Conservation (phyloP, 306 rosid genomes). For the Trifolium repens region DNA sequence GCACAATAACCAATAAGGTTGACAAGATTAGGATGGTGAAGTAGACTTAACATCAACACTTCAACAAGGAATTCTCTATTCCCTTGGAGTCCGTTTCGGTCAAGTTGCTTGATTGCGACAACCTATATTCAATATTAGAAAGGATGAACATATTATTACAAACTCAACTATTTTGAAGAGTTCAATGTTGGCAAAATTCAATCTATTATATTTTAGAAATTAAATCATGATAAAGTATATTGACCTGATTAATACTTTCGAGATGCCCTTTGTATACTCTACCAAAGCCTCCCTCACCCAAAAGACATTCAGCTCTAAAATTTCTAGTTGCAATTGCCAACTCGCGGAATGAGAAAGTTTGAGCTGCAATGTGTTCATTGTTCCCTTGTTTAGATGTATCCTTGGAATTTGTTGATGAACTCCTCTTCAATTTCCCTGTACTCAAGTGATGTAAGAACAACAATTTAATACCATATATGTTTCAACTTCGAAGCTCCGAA, state of each 20-base stretch:
- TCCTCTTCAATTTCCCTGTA: constrained; percentile 61
- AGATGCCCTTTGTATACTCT: constrained; percentile 87
- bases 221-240: constrained; percentile 32
- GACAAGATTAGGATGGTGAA: constrained; percentile 93
- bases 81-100: constrained; percentile 95
- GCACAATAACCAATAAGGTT: constrained; percentile 96
- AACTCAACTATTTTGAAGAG: constrained; percentile 23
- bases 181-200: constrained; percentile 10
- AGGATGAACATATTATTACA: constrained; percentile 33
- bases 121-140: constrained; percentile 57
- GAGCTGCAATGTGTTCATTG: constrained; percentile 80
- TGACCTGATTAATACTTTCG: constrained; percentile 74
- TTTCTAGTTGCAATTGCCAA: constrained; percentile 90
- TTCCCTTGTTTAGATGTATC: constrained; percentile 65
- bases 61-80: constrained; percentile 96
- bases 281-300: constrained; percentile 97
- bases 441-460: constrained; percentile 32
- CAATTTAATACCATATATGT: constrained; percentile 16
- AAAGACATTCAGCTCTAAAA: constrained; percentile 74
- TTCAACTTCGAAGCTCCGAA: constrained; percentile 1
- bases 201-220: constrained; percentile 9
- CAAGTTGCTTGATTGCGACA: constrained; percentile 97
- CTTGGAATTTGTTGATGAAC: constrained; percentile 57
- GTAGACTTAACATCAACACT: constrained; percentile 93
- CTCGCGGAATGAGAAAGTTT: constrained; percentile 85